phyloP scores from a whole-genome alignment of 208 protist species.

The Novymonas esmeraldas region DNA sequence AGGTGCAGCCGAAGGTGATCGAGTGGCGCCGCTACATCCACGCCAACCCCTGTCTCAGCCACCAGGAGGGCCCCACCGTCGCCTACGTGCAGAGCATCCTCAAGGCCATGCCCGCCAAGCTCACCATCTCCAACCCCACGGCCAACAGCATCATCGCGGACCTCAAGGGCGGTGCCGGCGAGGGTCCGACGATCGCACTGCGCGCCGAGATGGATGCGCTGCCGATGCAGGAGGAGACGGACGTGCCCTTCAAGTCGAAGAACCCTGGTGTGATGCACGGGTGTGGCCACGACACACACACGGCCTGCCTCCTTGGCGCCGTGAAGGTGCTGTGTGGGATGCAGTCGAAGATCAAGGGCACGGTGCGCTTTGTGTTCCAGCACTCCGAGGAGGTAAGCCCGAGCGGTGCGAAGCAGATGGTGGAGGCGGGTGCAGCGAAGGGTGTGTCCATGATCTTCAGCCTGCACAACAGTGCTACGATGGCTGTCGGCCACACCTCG shows the following conservation, averaged over 20 bases:
- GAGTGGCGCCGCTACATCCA: slow-evolving; percentile 73
- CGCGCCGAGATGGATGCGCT: slow-evolving; percentile 70
- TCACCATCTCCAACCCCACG: slow-evolving; percentile 37
- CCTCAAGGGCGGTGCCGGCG: slow-evolving; percentile 49
- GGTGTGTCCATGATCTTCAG: slow-evolving; percentile 62
- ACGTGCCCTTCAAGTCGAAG: slow-evolving; percentile 51
- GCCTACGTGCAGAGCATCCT: slow-evolving; percentile 54
- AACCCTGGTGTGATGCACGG: slow-evolving; percentile 58
- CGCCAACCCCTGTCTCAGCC: slow-evolving; percentile 45
- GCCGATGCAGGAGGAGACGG: slow-evolving; percentile 51
- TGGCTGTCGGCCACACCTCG: slow-evolving; percentile 19
- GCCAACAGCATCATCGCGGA: slow-evolving; percentile 49
- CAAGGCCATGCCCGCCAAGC: slow-evolving; percentile 32
- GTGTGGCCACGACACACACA: slow-evolving; percentile 65
- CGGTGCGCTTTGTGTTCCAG: slow-evolving; percentile 77
- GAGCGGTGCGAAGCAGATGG: slow-evolving; percentile 53
- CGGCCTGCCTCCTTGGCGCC: slow-evolving; percentile 60
- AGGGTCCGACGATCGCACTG: slow-evolving; percentile 40
- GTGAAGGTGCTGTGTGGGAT: slow-evolving; percentile 56
- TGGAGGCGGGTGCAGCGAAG: slow-evolving; percentile 47
- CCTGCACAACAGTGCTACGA: slow-evolving; percentile 37
- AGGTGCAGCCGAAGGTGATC: slow-evolving; percentile 45
- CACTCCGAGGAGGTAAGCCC: slow-evolving; percentile 62
- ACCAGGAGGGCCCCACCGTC: slow-evolving; percentile 53
- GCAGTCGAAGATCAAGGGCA: slow-evolving; percentile 51